Percentiles rank a stretch among this genome's conserved stretches.
Conservation (phyloP, 352 stramenopile genomes). For the Peronospora belbahrii region DNA sequence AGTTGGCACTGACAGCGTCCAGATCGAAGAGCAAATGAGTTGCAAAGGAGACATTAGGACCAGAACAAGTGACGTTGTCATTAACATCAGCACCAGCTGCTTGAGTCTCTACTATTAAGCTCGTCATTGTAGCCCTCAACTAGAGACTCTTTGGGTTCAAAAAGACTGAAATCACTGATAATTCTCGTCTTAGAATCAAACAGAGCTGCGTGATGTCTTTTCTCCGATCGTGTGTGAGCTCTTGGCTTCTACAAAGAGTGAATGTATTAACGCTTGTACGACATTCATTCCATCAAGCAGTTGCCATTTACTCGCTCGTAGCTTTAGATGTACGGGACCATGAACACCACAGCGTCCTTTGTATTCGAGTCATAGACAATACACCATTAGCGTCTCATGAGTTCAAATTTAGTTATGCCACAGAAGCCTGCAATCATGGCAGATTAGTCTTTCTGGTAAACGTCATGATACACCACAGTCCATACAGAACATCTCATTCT, state of each 20-base stretch:
- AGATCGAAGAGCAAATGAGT: slow-evolving; percentile 76
- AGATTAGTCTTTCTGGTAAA: neutral
- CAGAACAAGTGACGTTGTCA: neutral
- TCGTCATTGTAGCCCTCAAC: neutral
- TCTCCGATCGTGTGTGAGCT: slow-evolving; percentile 6
- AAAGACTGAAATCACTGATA: neutral
- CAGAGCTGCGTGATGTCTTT: neutral
- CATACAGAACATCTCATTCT: neutral
- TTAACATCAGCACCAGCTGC: neutral
- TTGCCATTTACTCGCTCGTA: no score
- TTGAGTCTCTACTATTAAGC: neutral
- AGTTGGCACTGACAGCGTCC: slow-evolving; percentile 50
- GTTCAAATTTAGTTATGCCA: neutral
- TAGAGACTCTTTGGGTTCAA: neutral
- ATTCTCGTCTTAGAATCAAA: neutral
- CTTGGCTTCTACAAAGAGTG: slow-evolving; percentile 16
- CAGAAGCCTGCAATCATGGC: slow-evolving; percentile 11
- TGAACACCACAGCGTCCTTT: slow-evolving; percentile 2
- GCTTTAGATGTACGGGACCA: no score
- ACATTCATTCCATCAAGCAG: slow-evolving; percentile 13
- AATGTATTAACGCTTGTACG: slow-evolving; percentile 13
- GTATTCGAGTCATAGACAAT: neutral
- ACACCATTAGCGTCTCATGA: slow-evolving; percentile 1
- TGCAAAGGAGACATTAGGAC: slow-evolving; percentile 47
- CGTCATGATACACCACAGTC: slow-evolving; percentile 1